Evolutionary conservation across 108 stramenopile species (phyloP).

Genomic region (Epithemia pelagica): DNA sequence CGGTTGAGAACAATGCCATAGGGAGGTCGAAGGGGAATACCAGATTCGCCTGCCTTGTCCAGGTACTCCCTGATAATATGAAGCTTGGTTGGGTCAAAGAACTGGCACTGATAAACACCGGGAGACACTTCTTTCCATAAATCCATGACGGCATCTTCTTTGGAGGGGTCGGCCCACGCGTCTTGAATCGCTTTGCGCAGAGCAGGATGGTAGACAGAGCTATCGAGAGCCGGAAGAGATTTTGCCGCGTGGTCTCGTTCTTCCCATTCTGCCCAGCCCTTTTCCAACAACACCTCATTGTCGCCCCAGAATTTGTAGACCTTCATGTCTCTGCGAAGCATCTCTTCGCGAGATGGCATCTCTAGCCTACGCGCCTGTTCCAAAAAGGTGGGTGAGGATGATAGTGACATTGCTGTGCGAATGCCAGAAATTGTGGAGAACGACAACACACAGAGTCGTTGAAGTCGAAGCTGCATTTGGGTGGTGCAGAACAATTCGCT

Average conservation of each 20-base stretch:
- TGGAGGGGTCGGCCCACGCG: constrained; percentile 1
- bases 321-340: constrained; percentile 2
- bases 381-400: too few species aligned
- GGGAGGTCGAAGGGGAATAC: too few species aligned
- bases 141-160: background rate
- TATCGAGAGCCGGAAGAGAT: constrained; percentile 2
- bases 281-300: constrained; percentile 9
- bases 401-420: too few species aligned
- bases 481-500: too few species aligned
- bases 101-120: constrained; percentile 28
- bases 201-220: constrained; percentile 2
- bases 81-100: constrained; percentile 27
- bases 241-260: background rate
- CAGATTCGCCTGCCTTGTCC: too few species aligned
- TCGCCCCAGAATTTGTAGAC: constrained; percentile 9
- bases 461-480: too few species aligned
- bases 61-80: constrained; percentile 20
- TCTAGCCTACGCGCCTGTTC: too few species aligned
- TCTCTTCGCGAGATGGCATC: too few species aligned
- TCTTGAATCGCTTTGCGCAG: background rate
- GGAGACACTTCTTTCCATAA: constrained; percentile 14
- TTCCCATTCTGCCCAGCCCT: constrained; percentile 13
- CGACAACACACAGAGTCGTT: too few species aligned
- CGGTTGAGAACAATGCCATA: too few species aligned
- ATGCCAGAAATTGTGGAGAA: too few species aligned